phyloP scores from a whole-genome alignment of 805 yeast species.

The Metschnikowia gelsemii region DNA sequence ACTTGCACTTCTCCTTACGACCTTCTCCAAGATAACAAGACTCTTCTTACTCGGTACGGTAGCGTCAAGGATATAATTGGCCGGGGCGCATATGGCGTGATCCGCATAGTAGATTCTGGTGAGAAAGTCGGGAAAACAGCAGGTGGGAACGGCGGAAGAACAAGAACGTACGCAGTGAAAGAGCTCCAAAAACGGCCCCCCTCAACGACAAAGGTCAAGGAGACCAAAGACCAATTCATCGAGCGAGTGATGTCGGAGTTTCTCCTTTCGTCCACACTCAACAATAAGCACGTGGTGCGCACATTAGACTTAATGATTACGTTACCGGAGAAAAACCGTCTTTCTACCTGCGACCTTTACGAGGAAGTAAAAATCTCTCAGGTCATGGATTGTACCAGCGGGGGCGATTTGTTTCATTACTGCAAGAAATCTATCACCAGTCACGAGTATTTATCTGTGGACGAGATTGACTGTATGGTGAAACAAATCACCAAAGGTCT shows the following conservation, averaged over 20 bases:
- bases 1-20: constrained; percentile 4
- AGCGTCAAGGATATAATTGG: constrained; percentile 39
- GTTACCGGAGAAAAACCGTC: constrained; percentile 14
- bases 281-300: constrained; percentile 72
- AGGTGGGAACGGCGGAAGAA: constrained; percentile 1
- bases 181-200: constrained; percentile 28
- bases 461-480: constrained; percentile 85
- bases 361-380: constrained; percentile 28
- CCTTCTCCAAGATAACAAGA: constrained; percentile 20
- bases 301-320: constrained; percentile 71
- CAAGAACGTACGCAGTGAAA: constrained; percentile 33
- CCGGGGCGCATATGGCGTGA: constrained; percentile 49
- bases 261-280: constrained; percentile 76
- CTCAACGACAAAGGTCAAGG: constrained; percentile 19
- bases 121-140: constrained; percentile 4
- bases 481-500: constrained; percentile 84
- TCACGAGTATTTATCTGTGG: constrained; percentile 24
- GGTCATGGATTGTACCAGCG: constrained; percentile 40
- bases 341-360: background rate
- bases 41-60: constrained; percentile 37
- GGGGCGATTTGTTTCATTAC: constrained; percentile 39
- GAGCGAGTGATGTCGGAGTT: constrained; percentile 86
- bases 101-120: constrained; percentile 37
- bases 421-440: constrained; percentile 18
- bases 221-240: constrained; percentile 46